Base-by-base conservation (phyloP, 2,329 filamentous ascomycete genomes). In the Parastagonospora nodorum region DNA sequence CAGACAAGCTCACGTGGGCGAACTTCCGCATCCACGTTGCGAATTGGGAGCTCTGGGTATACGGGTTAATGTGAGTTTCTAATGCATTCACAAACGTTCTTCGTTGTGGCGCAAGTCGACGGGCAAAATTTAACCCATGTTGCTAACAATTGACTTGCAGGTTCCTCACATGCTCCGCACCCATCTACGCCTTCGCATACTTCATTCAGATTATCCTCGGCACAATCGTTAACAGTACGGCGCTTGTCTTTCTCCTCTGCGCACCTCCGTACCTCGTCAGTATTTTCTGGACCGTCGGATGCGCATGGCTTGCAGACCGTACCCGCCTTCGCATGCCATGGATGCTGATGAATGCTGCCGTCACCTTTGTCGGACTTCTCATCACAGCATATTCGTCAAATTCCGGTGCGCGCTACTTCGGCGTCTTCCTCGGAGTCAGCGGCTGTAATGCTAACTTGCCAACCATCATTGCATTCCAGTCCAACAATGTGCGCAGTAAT, bases 191-290 rank as follows among this genome's bases (percentile, higher is more conserved):
- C 0, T 63, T 65, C 32, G 58, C 60, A 6, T 67, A 61, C 46
- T 65, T 64, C 45, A 58, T 61, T 24, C 61, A 56, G 16, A 59
- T 60, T 30, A 66, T 66, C 29, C 49, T 66, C 2, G 58, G 55
- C 27, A 65, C 57, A 0, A 57, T 73, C 32, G 62, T 62, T 6
- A 66, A 63, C 43, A 45, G 47, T 2, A 64, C 61, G 0, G 68
- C 66, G 12, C 41, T 59, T 2, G 61, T 67, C 0, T 72, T 72
- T 42, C 55, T 74, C 4, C 67, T 76, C 9, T 74, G 66, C 29
- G 73, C 74, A 1, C 73, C 72, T 7, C 73, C 74, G 1, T 71
- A 70, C 38, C 46, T 74, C 5, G 66, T 71, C 37, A 64, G 60
- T 27, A 69, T 72, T 19, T 50, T 73, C 35, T 68, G 67, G 58